Evolutionary conservation across 106 monocot genomes (phyloP), one percentile per base, ranked within the genome.

Genomic region (Allium cepa): DNA sequence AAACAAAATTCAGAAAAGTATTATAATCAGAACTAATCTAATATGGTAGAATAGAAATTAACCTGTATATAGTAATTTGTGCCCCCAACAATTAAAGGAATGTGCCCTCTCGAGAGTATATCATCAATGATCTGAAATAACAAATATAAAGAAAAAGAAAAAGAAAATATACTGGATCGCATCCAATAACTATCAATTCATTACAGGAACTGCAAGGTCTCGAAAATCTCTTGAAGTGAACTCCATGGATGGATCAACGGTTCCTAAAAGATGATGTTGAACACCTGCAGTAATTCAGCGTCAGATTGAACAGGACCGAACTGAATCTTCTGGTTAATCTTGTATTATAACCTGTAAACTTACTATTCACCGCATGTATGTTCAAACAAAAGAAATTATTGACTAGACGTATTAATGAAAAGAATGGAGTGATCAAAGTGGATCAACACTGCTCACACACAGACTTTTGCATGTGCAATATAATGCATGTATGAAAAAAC

Each of bases 51-150:
- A 11, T 9, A 48, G 9, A 11, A 5, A 50, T 27, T 47, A 71
- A 97, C 96, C 88, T 97, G 92, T 63, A 97, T 97, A 59, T 97
- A 97, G 78, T 84, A 97, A 67, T 97, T 97, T 49, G 97, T 92
- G 56, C 97, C 97, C 47, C 97, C 97, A 59, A 97, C 97, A 65
- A 97, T 77, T 62, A 97, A 74, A 1, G 97, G 97, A 69, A 97
- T 71, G 36, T 89, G 59, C 22, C 72, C 71, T 6, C 97, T 81
- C 10, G 84, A 84, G 26, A 89, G 62, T 66, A 97, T 83, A 56
- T 87, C 89, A 57, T 92, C 88, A 51, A 97, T 87, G 58, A 87
- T 82, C 97, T 97, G 45, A 50, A 7, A 58, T 10, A 50, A 8
- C 11, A 1, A 52, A 51, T 12, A 51, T 59, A 26, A 14, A 10